Evolutionary conservation across 2,329 filamentous ascomycete species (phyloP), one percentile per base, ranked within the genome.

Genomic region (Penicillium sclerotigenum): DNA sequence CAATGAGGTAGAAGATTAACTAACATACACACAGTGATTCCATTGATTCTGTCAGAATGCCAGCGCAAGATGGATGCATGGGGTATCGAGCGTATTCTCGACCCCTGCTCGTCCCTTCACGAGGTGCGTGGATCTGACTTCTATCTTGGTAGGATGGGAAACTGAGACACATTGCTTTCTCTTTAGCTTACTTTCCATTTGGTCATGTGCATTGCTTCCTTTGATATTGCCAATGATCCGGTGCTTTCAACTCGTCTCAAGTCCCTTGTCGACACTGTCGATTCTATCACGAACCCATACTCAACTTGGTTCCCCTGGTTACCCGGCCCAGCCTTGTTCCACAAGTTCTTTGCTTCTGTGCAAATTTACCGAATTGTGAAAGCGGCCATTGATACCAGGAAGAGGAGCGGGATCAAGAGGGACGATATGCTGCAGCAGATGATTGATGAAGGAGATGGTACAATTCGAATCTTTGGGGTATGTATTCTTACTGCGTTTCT

Each of bases 51-150:
- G 10, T 53, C 48, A 5, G 54, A 52, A 41, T 59, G 53, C 18
- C 26, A 52, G 43, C 38, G n/a, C 2, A 45, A 41, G 7, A 52
- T 56, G 41, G 33, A 47, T 5, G 28, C 37, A 13, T 58, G 56
- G 56, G 52, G 31, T 2, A 24, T 14, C 9, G 29, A 48, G 40
- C 31, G 7, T 26, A 22, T 47, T 13, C 42, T 58, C 8, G 53
- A 56, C 33, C 56, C 56, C 7, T 43, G 53, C 26, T 56, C 53
- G 20, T 49, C 56, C 11, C 38, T 58, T 24, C 53, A 58, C 29
- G 42, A 52, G 20, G 56, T 58, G 20, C 16, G 47, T 45, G 4
- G 7, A 26, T 28, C 6, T n/a, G 14, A 28, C 8, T 11, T 33
- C 11, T 13, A n/a, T 24, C 3, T 11, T 8, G 11, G 8, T 20